Conservation (phyloP, 192 early-diverging fungal genomes). For the Backusella circina region DNA sequence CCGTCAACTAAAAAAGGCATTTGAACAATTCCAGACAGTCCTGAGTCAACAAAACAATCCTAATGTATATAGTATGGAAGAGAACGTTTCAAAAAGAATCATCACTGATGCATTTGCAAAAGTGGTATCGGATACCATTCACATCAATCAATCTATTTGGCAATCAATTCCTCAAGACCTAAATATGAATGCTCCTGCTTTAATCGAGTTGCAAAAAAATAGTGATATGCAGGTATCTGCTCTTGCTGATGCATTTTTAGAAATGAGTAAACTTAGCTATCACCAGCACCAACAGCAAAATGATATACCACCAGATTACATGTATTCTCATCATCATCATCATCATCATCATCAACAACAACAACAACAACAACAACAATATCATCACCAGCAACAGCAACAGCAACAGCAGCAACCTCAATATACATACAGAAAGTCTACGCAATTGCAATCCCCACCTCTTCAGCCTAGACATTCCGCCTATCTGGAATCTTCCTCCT, state of each 20-base stretch:
- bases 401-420: neutral
- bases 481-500: neutral
- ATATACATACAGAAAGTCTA: slow-evolving; percentile 3
- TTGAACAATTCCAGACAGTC: neutral
- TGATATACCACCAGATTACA: neutral
- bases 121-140: neutral
- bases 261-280: neutral
- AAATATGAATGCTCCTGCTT: neutral
- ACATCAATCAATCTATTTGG: neutral
- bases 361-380: neutral
- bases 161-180: neutral
- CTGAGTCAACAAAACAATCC: neutral
- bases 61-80: neutral
- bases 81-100: neutral
- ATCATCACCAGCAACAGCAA: neutral
- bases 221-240: neutral
- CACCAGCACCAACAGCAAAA: neutral
- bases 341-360: neutral
- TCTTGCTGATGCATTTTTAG: neutral
- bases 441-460: neutral
- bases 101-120: neutral
- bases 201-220: neutral
- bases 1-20: neutral
- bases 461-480: neutral
- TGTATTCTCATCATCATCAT: neutral